A percentile compares a stretch with the other conserved stretches of the same genome.
phyloP scores from a whole-genome alignment of 2,329 filamentous ascomycete genomes.

The Alternaria metachromatica region DNA sequence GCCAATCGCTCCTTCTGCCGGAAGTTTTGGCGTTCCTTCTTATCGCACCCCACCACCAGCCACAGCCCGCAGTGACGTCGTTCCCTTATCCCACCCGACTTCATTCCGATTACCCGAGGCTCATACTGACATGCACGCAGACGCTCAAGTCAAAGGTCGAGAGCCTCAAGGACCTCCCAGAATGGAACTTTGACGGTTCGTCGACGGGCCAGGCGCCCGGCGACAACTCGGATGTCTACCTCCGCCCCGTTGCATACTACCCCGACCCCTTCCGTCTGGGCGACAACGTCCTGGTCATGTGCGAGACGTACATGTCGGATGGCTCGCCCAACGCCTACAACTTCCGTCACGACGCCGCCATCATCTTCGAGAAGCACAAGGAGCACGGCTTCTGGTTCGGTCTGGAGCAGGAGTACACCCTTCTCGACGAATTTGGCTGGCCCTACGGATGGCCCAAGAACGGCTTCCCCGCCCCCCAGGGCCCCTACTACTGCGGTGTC shows the following conservation, averaged over 20 bases:
- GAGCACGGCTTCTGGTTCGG: conserved; percentile 94
- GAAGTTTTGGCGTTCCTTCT: conserved; percentile 26
- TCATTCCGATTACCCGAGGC: conserved; percentile 6
- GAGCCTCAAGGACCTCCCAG: conserved; percentile 70
- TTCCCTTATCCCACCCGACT: conserved; percentile 8
- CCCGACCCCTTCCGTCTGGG: conserved; percentile 88
- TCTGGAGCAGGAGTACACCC: conserved; percentile 96
- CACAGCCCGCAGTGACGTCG: conserved; percentile 16
- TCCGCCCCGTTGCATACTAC: conserved; percentile 86
- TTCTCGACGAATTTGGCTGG: conserved; percentile 83
- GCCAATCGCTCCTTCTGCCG: conserved; percentile 22
- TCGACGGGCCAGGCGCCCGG: conserved; percentile 91
- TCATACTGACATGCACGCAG: conserved; percentile 51
- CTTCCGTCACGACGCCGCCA: conserved; percentile 88
- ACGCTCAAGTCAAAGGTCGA: conserved; percentile 67
- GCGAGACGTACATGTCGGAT: conserved; percentile 93
- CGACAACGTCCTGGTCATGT: conserved; percentile 92
- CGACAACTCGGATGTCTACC: conserved; percentile 97
- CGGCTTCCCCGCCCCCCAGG: conserved; percentile 90
- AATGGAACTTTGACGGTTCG: conserved; percentile 88
- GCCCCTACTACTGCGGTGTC: conserved; percentile 97
- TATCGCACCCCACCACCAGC: conserved; percentile 47
- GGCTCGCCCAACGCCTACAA: conserved; percentile 98
- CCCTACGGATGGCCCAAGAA: conserved; percentile 91
- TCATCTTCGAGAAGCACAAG: conserved; percentile 88